Percentiles rank a stretch among this genome's conserved stretches.
phyloP scores from a whole-genome alignment of 306 rosid species.

The cucumber (Cucumis sativus) region DNA sequence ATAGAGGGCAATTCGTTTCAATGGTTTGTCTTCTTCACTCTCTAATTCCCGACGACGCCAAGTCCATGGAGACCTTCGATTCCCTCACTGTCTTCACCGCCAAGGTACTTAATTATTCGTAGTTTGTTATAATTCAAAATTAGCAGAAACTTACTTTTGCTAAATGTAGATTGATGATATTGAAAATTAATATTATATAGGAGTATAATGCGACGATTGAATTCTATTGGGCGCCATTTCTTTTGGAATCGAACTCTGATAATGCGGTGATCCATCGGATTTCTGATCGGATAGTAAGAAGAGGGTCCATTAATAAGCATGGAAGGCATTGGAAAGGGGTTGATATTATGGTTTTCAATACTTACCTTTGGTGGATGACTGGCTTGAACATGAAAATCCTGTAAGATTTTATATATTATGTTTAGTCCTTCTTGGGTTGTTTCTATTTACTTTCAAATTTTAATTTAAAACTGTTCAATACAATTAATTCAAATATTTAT shows the following conservation, averaged over 20 bases:
- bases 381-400: conserved; percentile 72
- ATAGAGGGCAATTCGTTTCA: conserved; percentile 88
- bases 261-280: conserved; percentile 64
- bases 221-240: conserved; percentile 98
- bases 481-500: too few species aligned
- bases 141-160: neutral
- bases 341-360: conserved; percentile 71
- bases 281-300: conserved; percentile 69
- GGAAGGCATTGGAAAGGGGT: conserved; percentile 79
- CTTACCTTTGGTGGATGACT: conserved; percentile 98
- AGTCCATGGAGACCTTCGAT: conserved; percentile 86
- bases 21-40: conserved; percentile 75
- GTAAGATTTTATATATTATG: conserved; percentile 17
- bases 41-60: conserved; percentile 55
- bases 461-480: too few species aligned
- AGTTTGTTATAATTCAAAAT: too few species aligned
- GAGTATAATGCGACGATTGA: conserved; percentile 87
- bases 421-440: neutral
- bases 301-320: conserved; percentile 80
- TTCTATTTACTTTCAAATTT: too few species aligned
- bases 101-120: conserved; percentile 25
- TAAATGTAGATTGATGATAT: neutral
- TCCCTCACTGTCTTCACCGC: conserved; percentile 79
- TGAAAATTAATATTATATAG: conserved; percentile 12
- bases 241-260: conserved; percentile 78